phyloP scores from a whole-genome alignment of 805 yeast species.

The Metschnikowia peoriensis region DNA sequence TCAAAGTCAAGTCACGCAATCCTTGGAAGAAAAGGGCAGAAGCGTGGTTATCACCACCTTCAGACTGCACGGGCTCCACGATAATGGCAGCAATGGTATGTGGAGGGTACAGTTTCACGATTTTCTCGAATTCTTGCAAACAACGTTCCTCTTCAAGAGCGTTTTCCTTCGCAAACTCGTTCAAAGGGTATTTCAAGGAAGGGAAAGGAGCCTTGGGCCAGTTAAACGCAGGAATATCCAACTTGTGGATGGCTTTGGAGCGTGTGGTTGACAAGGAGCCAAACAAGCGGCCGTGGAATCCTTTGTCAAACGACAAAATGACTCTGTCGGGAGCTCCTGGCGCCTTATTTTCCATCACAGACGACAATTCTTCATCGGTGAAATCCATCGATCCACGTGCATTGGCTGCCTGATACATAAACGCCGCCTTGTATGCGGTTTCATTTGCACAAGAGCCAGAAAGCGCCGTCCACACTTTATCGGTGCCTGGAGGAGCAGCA shows the following conservation, averaged over 20 bases:
- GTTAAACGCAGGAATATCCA: conserved; percentile 58
- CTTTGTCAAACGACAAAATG: conserved; percentile 52
- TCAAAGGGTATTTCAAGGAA: conserved; percentile 39
- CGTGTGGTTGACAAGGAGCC: conserved; percentile 56
- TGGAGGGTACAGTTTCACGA: conserved; percentile 34
- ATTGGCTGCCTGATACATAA: conserved; percentile 59
- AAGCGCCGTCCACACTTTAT: conserved; percentile 61
- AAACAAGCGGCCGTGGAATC: conserved; percentile 57
- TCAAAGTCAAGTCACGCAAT: conserved; percentile 56
- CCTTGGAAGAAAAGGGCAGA: conserved; percentile 60
- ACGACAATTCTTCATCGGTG: conserved; percentile 43
- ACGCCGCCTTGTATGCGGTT: conserved; percentile 69
- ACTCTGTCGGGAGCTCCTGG: conserved; percentile 56
- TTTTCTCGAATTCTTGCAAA: conserved; percentile 41
- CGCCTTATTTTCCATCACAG: conserved; percentile 49
- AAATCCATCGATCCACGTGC: conserved; percentile 49
- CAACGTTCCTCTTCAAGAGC: conserved; percentile 48
- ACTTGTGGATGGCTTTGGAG: conserved; percentile 55
- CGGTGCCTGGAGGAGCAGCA: conserved; percentile 64
- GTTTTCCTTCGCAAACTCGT: conserved; percentile 38
- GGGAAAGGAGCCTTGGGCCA: conserved; percentile 58
- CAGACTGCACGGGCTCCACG: conserved; percentile 65
- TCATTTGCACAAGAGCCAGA: conserved; percentile 72
- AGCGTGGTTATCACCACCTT: conserved; percentile 77
- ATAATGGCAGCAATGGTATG: conserved; percentile 51